Conservation (phyloP, 2,329 filamentous ascomycete species). For the Sporothrix pseudoabietina region DNA sequence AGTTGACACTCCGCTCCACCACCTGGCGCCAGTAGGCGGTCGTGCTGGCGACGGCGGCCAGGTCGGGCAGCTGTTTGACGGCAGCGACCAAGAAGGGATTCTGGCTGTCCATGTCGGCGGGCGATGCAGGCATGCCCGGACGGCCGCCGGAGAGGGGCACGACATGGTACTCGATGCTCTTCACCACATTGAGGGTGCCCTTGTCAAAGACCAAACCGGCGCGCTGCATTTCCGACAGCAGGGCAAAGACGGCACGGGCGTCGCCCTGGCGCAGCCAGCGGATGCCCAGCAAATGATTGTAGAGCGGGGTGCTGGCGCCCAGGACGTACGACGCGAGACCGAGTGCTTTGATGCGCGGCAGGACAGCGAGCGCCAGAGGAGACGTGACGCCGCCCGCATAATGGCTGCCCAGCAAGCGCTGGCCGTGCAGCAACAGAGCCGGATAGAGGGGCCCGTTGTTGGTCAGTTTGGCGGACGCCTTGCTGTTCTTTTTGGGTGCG, state of each 20-base stretch:
- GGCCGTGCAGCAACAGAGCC: constrained; percentile 58
- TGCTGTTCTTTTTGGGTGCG: constrained; percentile 18
- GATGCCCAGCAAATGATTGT: constrained; percentile 65
- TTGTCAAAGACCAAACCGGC: constrained; percentile 61
- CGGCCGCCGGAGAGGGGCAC: background rate
- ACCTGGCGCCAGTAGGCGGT: constrained; percentile 24
- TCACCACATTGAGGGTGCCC: constrained; percentile 48
- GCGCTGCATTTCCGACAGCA: constrained; percentile 67
- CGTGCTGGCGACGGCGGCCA: constrained; percentile 13
- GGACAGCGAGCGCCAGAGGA: constrained; percentile 59
- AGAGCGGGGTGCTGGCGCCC: constrained; percentile 69
- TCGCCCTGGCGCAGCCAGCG: constrained; percentile 65
- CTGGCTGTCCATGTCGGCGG: background rate
- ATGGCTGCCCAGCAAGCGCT: constrained; percentile 58
- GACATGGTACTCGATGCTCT: constrained; percentile 40
- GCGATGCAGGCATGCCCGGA: background rate
- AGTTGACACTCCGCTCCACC: constrained; percentile 23
- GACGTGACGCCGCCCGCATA: constrained; percentile 58
- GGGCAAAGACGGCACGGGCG: constrained; percentile 54
- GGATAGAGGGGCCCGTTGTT: constrained; percentile 67
- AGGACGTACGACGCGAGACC: constrained; percentile 72
- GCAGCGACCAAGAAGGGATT: constrained; percentile 2
- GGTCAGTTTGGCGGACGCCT: constrained; percentile 41
- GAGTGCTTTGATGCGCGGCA: constrained; percentile 68
- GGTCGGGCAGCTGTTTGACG: constrained; percentile 24